These are phyloP conservation scores for Kondoa malvinella DNA, from an alignment of 768 basidiomycete genomes.

Conservation along the genomic window DNA sequence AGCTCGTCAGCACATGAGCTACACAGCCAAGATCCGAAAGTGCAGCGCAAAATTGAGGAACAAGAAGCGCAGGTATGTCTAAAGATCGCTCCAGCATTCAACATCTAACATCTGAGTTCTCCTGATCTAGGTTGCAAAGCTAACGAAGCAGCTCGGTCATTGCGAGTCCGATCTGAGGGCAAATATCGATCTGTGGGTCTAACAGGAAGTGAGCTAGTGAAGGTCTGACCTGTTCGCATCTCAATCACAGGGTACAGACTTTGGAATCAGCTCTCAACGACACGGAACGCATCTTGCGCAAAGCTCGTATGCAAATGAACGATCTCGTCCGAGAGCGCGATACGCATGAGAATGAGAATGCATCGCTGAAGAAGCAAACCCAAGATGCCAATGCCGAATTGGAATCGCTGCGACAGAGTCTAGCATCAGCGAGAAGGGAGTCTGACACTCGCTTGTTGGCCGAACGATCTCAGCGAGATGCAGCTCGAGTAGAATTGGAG, in stretches of 20 bases:
- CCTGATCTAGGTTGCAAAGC: slow-evolving; percentile 17
- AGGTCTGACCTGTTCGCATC: no score
- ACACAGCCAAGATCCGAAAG: slow-evolving; percentile 17
- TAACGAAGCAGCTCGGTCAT: slow-evolving; percentile 84
- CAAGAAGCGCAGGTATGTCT: slow-evolving; percentile 20
- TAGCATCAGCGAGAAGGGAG: slow-evolving; percentile 8
- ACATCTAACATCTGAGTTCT: background rate
- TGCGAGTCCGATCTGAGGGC: slow-evolving; percentile 41
- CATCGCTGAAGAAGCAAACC: slow-evolving; percentile 53
- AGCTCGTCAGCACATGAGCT: slow-evolving; percentile 16
- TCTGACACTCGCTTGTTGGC: slow-evolving; percentile 1
- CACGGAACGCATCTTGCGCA: slow-evolving; percentile 86
- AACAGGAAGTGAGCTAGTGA: no score
- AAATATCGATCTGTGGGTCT: no score
- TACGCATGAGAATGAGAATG: slow-evolving; percentile 47
- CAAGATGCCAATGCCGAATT: slow-evolving; percentile 65
- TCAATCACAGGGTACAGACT: no score
- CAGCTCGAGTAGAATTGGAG: slow-evolving; percentile 4
- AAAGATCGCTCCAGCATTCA: background rate
- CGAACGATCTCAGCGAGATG: slow-evolving; percentile 4
- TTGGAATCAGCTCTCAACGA: slow-evolving; percentile 74
- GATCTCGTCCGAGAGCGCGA: slow-evolving; percentile 77
- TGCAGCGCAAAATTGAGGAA: slow-evolving; percentile 21
- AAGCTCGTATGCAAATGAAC: slow-evolving; percentile 82
- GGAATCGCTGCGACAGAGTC: slow-evolving; percentile 32